Evolutionary conservation across 2,329 filamentous ascomycete species (phyloP).

Genomic region (Thermothelomyces thermophilus): DNA sequence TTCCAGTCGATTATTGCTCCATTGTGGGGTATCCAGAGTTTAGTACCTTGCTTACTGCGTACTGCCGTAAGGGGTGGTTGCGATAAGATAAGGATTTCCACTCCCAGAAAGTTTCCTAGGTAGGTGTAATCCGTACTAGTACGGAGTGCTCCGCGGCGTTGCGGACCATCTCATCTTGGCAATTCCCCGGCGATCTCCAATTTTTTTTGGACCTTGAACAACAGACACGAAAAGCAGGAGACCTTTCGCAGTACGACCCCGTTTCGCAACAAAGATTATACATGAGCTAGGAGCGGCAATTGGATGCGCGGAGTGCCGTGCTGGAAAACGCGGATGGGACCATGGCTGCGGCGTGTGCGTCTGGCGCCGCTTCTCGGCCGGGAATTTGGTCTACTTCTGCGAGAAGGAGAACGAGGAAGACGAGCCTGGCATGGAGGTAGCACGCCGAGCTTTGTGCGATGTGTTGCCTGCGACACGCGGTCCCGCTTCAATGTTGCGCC

Average conservation of each 20-base stretch:
- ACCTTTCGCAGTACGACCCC: neutral
- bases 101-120: no score
- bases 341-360: conserved; percentile 30
- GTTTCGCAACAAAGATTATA: neutral
- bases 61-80: no score
- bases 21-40: no score
- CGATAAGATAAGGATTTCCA: conserved; percentile 16
- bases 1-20: neutral
- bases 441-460: neutral
- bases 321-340: conserved; percentile 28
- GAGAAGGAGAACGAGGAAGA: neutral
- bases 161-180: conserved; percentile 8
- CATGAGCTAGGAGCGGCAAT: conserved; percentile 21
- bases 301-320: conserved; percentile 26
- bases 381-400: neutral
- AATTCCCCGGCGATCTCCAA: conserved; percentile 3
- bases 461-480: neutral
- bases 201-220: conserved; percentile 7
- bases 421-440: neutral
- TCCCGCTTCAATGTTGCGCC: no score
- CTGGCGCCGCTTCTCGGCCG: conserved; percentile 18
- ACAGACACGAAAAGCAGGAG: neutral
- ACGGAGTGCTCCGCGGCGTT: no score
- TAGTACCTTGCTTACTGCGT: no score
- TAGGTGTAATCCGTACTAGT: no score